Evolutionary conservation across 139 green algal species (phyloP), one percentile per base, ranked within the genome.

Genomic region (Auxenochlorella pyrenoidosa): DNA sequence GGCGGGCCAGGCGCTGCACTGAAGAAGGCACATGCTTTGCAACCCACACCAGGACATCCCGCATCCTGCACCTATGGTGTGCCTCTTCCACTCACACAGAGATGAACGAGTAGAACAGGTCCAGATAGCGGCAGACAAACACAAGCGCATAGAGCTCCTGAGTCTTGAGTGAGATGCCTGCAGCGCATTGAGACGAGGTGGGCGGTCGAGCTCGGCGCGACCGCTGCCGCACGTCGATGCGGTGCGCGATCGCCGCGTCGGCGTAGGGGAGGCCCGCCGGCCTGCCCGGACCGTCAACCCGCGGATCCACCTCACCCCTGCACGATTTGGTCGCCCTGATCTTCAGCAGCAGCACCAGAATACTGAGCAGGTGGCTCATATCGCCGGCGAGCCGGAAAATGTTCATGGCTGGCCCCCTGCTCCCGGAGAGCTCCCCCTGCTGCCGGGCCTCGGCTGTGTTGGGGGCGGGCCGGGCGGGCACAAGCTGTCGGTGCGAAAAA

Each of bases 91-190:
- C 95, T 91, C 76, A 98, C 95, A 99, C 30, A 3, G 95, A 98
- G 30, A 99, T 90, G 88, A 96, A 99, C 79, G 92, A 96, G 83
- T 92, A 96, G 87, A 99, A 98, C 16, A 99, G 87, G 88, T 99
- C 98, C 54, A 99, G 89, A 89, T 99, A 99, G 70, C 98, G 94
- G 15, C 93, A 97, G 22, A 97, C 71, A 79, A 99, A 99, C 6
- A 99, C 98, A 6, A 99, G 82, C 0, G 91, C 89, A 88, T 99
- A 99, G 34, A 99, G 93, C 92, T 99, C 97, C 89, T 99, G 98
- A 1, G 98, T 99, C 88, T 97, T 98, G 21, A 99, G 88, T 10
- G 98, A 99, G 19, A 99, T 95, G 38, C 98, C 97, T 99, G 93
- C 85, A 73, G 41, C 2, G 54, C 15, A 24, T 4, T 63, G 54